Percentiles rank a stretch among this genome's conserved stretches.
Conservation (phyloP, 805 yeast genomes). For the Saturnispora quitensis region DNA sequence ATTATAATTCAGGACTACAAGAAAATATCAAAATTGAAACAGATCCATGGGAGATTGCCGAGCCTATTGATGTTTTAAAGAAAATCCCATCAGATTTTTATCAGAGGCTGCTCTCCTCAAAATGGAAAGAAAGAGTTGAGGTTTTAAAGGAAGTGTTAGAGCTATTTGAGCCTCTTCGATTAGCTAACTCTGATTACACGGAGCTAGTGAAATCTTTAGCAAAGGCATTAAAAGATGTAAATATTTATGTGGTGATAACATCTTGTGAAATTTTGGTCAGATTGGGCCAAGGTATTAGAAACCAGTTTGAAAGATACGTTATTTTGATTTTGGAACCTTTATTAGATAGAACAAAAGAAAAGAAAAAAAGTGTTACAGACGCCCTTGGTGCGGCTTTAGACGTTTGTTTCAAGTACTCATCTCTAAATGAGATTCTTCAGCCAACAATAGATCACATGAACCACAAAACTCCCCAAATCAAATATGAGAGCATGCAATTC, state of each 20-base stretch:
- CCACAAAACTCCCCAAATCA: slow-evolving; percentile 78
- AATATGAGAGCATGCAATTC: slow-evolving; percentile 58
- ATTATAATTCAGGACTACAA: slow-evolving; percentile 19
- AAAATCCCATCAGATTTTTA: slow-evolving; percentile 59
- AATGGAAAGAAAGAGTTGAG: slow-evolving; percentile 92
- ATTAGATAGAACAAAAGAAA: slow-evolving; percentile 81
- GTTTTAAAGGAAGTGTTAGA: slow-evolving; percentile 56
- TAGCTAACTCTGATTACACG: slow-evolving; percentile 51
- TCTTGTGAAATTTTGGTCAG: slow-evolving; percentile 60
- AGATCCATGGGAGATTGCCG: slow-evolving; percentile 66
- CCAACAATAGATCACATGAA: slow-evolving; percentile 49
- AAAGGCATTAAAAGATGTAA: slow-evolving; percentile 80
- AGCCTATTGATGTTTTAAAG: slow-evolving; percentile 57
- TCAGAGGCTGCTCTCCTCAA: slow-evolving; percentile 45
- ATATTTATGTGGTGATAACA: slow-evolving; percentile 72
- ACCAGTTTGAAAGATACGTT: slow-evolving; percentile 46
- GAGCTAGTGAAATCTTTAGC: slow-evolving; percentile 54
- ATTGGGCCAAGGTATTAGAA: slow-evolving; percentile 58
- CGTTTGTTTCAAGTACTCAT: slow-evolving; percentile 45
- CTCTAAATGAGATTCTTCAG: slow-evolving; percentile 48
- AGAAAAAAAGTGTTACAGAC: slow-evolving; percentile 67
- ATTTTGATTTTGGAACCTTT: slow-evolving; percentile 47
- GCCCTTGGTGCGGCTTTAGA: slow-evolving; percentile 61
- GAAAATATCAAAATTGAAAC: slow-evolving; percentile 19
- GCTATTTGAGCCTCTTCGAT: slow-evolving; percentile 44